Percentiles rank a stretch among this genome's conserved stretches.
Evolutionary conservation across 345 rosid species (phyloP).

Genomic region (Citrus medica): DNA sequence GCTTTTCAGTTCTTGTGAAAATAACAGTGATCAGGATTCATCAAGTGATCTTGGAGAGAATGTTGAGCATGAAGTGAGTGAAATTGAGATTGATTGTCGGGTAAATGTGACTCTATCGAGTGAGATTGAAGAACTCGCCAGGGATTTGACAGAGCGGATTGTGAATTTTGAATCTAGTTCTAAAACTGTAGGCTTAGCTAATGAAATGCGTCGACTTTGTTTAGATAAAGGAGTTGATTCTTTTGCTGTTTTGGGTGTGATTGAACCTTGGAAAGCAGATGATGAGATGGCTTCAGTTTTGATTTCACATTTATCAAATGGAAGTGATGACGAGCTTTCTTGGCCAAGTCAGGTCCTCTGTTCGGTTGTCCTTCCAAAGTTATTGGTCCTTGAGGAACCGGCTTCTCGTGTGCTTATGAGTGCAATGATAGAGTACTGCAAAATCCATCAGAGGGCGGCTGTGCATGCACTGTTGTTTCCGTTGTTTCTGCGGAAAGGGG

Average conservation of each 20-base stretch:
- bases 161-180: conserved; percentile 41
- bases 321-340: conserved; percentile 39
- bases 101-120: conserved; percentile 26
- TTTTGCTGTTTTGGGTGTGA: conserved; percentile 40
- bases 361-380: conserved; percentile 63
- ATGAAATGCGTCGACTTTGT: conserved; percentile 51
- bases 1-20: conserved; percentile 26
- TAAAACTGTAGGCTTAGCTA: conserved; percentile 37
- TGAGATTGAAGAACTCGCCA: conserved; percentile 35
- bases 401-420: conserved; percentile 58
- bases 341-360: conserved; percentile 76
- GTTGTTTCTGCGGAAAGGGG: conserved; percentile 45
- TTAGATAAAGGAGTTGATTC: conserved; percentile 35
- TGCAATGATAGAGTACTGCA: conserved; percentile 57
- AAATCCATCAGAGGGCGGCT: conserved; percentile 57
- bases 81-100: conserved; percentile 28
- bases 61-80: conserved; percentile 22
- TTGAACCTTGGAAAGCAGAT: conserved; percentile 73
- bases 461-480: conserved; percentile 62
- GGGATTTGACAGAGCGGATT: conserved; percentile 36
- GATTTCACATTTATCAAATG: conserved; percentile 41
- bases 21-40: conserved; percentile 19
- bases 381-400: conserved; percentile 50
- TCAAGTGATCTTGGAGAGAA: conserved; percentile 32
- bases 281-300: conserved; percentile 64